Evolutionary conservation across 805 yeast genomes (phyloP).

Genomic region (Suhomyces vadensis): DNA sequence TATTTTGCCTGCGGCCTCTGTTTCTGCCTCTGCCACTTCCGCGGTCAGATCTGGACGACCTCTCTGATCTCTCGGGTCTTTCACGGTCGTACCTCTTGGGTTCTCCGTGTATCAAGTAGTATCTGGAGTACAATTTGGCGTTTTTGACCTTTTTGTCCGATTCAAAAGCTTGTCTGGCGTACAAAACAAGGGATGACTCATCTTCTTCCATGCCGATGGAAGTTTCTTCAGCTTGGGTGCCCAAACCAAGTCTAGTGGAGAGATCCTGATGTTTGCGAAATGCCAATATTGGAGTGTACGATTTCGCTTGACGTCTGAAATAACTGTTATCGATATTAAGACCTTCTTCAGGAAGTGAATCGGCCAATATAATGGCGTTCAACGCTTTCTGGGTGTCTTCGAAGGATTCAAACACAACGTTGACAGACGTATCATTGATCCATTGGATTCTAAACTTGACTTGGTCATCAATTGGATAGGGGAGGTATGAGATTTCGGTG

Average conservation of each 20-base stretch:
- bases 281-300: slow-evolving; percentile 38
- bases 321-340: slow-evolving; percentile 11
- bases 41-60: slow-evolving; percentile 6
- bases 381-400: slow-evolving; percentile 43
- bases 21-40: slow-evolving; percentile 7
- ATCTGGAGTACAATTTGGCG: slow-evolving; percentile 59
- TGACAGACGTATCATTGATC: slow-evolving; percentile 64
- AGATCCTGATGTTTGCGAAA: slow-evolving; percentile 32
- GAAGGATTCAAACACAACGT: slow-evolving; percentile 51
- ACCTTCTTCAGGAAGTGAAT: not conserved
- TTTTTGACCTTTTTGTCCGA: slow-evolving; percentile 59
- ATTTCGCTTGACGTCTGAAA: slow-evolving; percentile 43
- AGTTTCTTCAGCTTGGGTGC: slow-evolving; percentile 14
- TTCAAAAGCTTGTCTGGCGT: slow-evolving; percentile 50
- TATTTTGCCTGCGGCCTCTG: slow-evolving; percentile 1
- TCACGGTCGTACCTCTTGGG: slow-evolving; percentile 45
- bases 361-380: slow-evolving; percentile 18
- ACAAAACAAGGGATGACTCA: slow-evolving; percentile 36
- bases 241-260: slow-evolving; percentile 30
- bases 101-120: slow-evolving; percentile 70
- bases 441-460: slow-evolving; percentile 55
- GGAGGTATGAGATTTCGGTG: slow-evolving; percentile 19
- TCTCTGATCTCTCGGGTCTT: slow-evolving; percentile 12
- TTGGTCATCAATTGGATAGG: slow-evolving; percentile 26
- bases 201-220: slow-evolving; percentile 38